Evolutionary conservation across 371 early-diverging fungal species (phyloP).

Genomic region (Rhizopus arrhizus): DNA sequence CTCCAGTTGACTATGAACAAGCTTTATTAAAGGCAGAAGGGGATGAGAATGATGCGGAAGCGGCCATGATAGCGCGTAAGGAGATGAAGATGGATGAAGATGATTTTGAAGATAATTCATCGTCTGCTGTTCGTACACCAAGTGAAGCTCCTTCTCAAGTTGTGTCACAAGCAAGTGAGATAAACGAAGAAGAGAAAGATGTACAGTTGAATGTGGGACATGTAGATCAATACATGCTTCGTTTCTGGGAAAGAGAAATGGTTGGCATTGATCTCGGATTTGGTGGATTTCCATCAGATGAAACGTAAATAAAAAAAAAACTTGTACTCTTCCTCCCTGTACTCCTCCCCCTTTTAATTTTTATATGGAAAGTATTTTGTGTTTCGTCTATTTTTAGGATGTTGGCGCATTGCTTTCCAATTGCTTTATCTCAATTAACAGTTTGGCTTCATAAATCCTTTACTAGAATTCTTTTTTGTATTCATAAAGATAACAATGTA

Average conservation of each 20-base stretch:
- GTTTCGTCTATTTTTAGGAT: too few species aligned
- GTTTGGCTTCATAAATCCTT: too few species aligned
- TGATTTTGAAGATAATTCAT: conserved; percentile 61
- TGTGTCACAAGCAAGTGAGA: neutral
- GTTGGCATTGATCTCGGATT: conserved; percentile 65
- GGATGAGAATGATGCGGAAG: conserved; percentile 71
- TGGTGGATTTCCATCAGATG: conserved; percentile 37
- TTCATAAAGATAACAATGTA: too few species aligned
- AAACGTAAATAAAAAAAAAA: conserved; percentile 1
- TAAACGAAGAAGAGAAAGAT: conserved; percentile 12
- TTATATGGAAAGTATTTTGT: too few species aligned
- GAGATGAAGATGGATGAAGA: conserved; percentile 68
- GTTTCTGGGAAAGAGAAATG: conserved; percentile 62
- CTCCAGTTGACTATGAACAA: conserved; percentile 60
- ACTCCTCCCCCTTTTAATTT: neutral
- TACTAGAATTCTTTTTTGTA: too few species aligned
- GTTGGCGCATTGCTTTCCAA: too few species aligned
- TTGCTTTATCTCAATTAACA: too few species aligned
- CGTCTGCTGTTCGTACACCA: conserved; percentile 20
- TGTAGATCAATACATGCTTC: conserved; percentile 76
- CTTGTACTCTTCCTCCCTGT: neutral
- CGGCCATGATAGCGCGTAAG: conserved; percentile 64
- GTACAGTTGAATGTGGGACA: conserved; percentile 58
- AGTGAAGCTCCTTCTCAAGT: conserved; percentile 14
- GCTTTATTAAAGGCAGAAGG: conserved; percentile 68